Evolutionary conservation across 2,329 filamentous ascomycete species (phyloP).

Genomic region (Capronia americana): DNA sequence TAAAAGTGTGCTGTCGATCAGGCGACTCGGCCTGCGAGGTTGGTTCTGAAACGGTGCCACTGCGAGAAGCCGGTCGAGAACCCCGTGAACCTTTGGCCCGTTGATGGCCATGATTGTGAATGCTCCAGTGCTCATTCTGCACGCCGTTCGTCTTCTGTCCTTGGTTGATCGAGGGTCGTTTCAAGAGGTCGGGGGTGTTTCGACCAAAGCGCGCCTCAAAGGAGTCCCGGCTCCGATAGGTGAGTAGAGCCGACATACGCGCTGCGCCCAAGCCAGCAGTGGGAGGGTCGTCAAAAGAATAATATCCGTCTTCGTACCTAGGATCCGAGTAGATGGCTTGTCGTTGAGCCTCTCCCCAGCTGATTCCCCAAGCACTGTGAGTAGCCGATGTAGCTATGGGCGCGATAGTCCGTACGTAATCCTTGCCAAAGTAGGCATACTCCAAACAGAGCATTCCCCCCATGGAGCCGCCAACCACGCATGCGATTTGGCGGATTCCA

Average conservation of each 20-base stretch:
- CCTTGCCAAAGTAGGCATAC: conserved; percentile 73
- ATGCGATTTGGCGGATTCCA: conserved; percentile 60
- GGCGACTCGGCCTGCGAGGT: conserved; percentile 33
- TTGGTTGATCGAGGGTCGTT: conserved; percentile 73
- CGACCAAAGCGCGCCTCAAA: conserved; percentile 95
- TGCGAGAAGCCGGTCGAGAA: conserved; percentile 46
- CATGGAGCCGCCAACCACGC: conserved; percentile 64
- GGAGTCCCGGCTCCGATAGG: conserved; percentile 94
- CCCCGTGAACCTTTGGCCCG: conserved; percentile 61
- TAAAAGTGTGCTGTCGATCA: conserved; percentile 46
- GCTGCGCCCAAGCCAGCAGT: conserved; percentile 87
- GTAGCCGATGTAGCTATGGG: conserved; percentile 63
- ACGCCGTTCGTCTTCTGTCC: conserved; percentile 62
- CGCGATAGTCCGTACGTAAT: conserved; percentile 61
- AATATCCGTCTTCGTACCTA: conserved; percentile 98
- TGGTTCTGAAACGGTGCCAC: conserved; percentile 23
- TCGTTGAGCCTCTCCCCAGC: conserved; percentile 64
- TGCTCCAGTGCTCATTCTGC: conserved; percentile 75
- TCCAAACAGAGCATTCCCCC: conserved; percentile 65
- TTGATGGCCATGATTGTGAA: conserved; percentile 82
- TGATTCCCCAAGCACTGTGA: conserved; percentile 65
- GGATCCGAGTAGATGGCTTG: conserved; percentile 91
- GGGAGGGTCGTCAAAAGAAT: conserved; percentile 84
- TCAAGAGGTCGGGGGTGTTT: conserved; percentile 85
- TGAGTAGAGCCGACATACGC: conserved; percentile 94